A percentile compares a stretch with the other conserved stretches of the same genome.
Evolutionary conservation across 139 green algal genomes (phyloP).

Genomic region (Spirogloea muscicola): DNA sequence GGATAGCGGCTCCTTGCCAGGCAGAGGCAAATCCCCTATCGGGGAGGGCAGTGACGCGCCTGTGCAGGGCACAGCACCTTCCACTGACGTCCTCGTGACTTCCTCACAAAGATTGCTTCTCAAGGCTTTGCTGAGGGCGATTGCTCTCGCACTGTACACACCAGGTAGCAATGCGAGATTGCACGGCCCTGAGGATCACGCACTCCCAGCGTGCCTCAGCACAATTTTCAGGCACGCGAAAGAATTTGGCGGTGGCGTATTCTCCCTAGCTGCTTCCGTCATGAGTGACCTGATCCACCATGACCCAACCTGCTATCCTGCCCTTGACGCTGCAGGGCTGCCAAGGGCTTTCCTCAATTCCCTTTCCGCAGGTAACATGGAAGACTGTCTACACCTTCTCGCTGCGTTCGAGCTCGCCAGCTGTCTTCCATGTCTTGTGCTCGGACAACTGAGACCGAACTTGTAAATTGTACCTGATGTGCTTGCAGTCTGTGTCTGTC

Average conservation of each 20-base stretch:
- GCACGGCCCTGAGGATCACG: slow-evolving; percentile 24
- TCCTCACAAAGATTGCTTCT: slow-evolving; percentile 57
- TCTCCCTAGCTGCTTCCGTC: slow-evolving; percentile 79
- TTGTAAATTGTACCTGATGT: too few species aligned
- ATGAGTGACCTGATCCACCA: slow-evolving; percentile 86
- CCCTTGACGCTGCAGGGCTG: slow-evolving; percentile 72
- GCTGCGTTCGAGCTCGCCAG: too few species aligned
- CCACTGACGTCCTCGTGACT: neutral
- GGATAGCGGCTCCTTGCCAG: too few species aligned
- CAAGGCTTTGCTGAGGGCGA: slow-evolving; percentile 81
- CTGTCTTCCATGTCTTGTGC: too few species aligned
- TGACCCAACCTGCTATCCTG: slow-evolving; percentile 78
- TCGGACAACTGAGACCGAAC: too few species aligned
- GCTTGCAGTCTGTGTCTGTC: too few species aligned
- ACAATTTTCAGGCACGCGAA: slow-evolving; percentile 64
- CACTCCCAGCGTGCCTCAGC: slow-evolving; percentile 60
- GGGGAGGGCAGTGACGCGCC: slow-evolving; percentile 3
- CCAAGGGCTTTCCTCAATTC: slow-evolving; percentile 71
- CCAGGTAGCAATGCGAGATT: slow-evolving; percentile 43
- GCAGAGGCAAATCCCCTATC: slow-evolving; percentile 31
- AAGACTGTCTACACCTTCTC: too few species aligned
- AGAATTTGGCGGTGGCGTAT: slow-evolving; percentile 84
- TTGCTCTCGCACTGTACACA: slow-evolving; percentile 74
- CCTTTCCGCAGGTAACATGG: slow-evolving; percentile 15
- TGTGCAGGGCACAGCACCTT: neutral